A percentile compares a stretch with the other conserved stretches of the same genome.
These are phyloP conservation scores for Cytospora chrysosperma DNA, from an alignment of 2,329 filamentous ascomycete species.

Conservation along the genomic window DNA sequence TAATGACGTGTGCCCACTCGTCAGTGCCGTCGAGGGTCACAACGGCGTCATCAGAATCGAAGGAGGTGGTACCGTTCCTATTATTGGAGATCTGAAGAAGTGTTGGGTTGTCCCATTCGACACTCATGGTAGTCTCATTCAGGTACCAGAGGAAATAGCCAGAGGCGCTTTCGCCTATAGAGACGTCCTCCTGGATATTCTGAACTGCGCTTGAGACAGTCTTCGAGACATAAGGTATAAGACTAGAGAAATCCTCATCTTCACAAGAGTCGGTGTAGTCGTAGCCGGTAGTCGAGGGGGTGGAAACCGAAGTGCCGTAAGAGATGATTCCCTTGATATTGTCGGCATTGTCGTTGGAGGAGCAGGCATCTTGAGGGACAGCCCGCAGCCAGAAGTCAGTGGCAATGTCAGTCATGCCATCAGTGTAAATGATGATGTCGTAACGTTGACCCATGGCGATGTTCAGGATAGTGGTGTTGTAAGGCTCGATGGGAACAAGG, in stretches of 20 bases:
- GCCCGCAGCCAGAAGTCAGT: slow-evolving; percentile 50
- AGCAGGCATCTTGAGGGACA: slow-evolving; percentile 43
- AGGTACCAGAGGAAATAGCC: slow-evolving; percentile 49
- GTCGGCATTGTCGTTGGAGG: slow-evolving; percentile 37
- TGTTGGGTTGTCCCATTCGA: slow-evolving; percentile 49
- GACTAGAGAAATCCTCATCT: slow-evolving; percentile 35
- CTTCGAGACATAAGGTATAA: slow-evolving; percentile 37
- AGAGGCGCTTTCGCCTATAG: slow-evolving; percentile 29
- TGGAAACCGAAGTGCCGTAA: slow-evolving; percentile 34
- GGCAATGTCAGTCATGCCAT: slow-evolving; percentile 26
- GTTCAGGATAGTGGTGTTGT: slow-evolving; percentile 45
- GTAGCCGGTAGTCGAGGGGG: slow-evolving; percentile 22
- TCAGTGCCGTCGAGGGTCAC: slow-evolving; percentile 29
- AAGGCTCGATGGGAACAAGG: slow-evolving; percentile 48
- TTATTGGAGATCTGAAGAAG: slow-evolving; percentile 31
- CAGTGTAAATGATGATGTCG: slow-evolving; percentile 46
- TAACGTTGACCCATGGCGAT: slow-evolving; percentile 51
- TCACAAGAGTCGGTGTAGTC: slow-evolving; percentile 31
- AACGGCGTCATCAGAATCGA: slow-evolving; percentile 33
- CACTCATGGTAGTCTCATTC: slow-evolving; percentile 45
- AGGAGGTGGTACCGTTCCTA: slow-evolving; percentile 27
- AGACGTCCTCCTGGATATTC: slow-evolving; percentile 32
- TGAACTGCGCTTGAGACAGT: slow-evolving; percentile 33
- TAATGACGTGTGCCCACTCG: slow-evolving; percentile 37
- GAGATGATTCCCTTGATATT: slow-evolving; percentile 51